Evolutionary conservation across 257 asterid species (phyloP).

Genomic region (Salvia hispanica): DNA sequence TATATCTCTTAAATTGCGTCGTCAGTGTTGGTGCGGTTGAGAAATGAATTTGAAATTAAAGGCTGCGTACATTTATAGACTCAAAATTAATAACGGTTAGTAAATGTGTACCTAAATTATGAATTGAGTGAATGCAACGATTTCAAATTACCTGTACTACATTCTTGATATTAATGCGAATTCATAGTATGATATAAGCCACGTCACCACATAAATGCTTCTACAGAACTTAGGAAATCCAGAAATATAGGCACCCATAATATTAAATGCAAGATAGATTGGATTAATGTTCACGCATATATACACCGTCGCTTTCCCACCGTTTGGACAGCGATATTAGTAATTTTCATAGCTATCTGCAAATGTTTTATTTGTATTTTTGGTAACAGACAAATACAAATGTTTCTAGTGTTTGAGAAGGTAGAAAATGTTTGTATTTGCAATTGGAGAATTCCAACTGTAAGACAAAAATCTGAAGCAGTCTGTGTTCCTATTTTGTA

Average conservation of each 20-base stretch:
- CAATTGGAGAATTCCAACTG: neutral
- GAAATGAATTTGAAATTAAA: slow-evolving; percentile 22
- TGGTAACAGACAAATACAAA: no score
- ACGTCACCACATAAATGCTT: slow-evolving; percentile 1
- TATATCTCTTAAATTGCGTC: neutral
- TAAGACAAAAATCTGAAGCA: neutral
- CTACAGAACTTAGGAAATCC: neutral
- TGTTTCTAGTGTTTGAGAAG: no score
- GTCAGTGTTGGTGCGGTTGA: slow-evolving; percentile 17
- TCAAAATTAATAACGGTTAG: slow-evolving; percentile 3
- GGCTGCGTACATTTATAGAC: slow-evolving; percentile 6
- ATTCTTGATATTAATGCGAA: slow-evolving; percentile 23
- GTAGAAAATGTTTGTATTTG: neutral
- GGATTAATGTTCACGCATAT: neutral
- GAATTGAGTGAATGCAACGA: slow-evolving; percentile 23
- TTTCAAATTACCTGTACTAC: neutral
- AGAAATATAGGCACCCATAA: neutral
- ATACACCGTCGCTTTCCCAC: slow-evolving; percentile 28
- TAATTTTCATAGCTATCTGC: neutral
- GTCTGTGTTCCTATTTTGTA: neutral
- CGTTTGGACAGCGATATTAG: slow-evolving; percentile 22
- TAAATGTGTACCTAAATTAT: slow-evolving; percentile 33
- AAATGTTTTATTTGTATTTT: no score
- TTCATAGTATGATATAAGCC: slow-evolving; percentile 8
- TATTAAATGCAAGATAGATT: slow-evolving; percentile 10